phyloP scores from a whole-genome alignment of 257 asterid species.

The Lycium barbarum region DNA sequence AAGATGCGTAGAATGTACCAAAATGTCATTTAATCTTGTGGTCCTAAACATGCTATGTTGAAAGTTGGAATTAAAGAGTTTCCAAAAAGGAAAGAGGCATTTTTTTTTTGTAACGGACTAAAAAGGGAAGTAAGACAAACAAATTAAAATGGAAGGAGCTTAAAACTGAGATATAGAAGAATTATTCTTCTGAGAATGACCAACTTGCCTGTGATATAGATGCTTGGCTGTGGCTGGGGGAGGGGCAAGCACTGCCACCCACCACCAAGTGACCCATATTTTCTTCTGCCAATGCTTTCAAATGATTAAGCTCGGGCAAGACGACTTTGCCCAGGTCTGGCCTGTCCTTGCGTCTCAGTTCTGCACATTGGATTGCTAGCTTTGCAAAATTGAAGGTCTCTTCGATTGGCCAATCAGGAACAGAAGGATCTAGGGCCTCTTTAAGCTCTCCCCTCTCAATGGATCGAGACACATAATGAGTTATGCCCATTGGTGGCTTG shows the following conservation, averaged over 20 bases:
- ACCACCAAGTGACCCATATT: constrained; percentile 47
- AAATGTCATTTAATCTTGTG: too few relatives aligned
- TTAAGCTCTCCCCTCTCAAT: constrained; percentile 57
- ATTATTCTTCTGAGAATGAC: neutral
- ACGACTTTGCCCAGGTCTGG: constrained; percentile 76
- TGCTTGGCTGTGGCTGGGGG: constrained; percentile 47
- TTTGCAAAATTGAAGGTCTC: constrained; percentile 63
- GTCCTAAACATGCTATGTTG: too few relatives aligned
- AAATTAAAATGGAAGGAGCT: too few relatives aligned
- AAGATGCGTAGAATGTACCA: too few relatives aligned
- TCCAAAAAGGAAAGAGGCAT: too few relatives aligned
- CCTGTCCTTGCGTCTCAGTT: constrained; percentile 79
- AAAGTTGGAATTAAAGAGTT: too few relatives aligned
- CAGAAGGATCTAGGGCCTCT: constrained; percentile 66
- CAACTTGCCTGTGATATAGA: constrained; percentile 43
- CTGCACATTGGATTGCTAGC: constrained; percentile 73
- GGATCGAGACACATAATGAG: constrained; percentile 55
- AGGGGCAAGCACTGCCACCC: constrained; percentile 41
- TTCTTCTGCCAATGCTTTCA: constrained; percentile 62
- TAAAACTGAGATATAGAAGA: neutral
- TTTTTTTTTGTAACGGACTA: too few relatives aligned
- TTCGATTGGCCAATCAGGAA: constrained; percentile 81
- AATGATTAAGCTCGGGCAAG: constrained; percentile 64
- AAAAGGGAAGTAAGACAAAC: too few relatives aligned
- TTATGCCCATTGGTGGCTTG: constrained; percentile 79